Evolutionary conservation across 345 rosid species (phyloP).

Genomic region (Boechera stricta): DNA sequence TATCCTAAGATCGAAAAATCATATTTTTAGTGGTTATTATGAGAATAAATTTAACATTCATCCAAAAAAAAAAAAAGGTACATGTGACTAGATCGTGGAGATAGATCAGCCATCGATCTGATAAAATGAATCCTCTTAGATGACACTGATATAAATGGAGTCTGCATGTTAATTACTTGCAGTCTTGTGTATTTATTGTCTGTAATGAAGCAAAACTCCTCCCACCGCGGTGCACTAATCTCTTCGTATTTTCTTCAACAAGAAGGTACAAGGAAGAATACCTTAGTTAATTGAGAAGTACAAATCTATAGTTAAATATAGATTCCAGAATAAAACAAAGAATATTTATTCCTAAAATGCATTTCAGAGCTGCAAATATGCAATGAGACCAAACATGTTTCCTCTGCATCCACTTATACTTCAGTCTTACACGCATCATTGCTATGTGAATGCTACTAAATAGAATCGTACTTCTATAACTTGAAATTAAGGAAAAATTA

Average conservation of each 20-base stretch:
- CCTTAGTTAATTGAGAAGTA: conserved; percentile 6
- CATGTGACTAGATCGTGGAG: no score
- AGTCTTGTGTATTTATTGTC: conserved; percentile 78
- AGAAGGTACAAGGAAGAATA: conserved; percentile 20
- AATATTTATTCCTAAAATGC: background rate
- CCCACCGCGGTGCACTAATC: conserved; percentile 76
- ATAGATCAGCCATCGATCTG: no score
- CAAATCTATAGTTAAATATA: background rate
- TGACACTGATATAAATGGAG: background rate
- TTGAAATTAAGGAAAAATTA: background rate
- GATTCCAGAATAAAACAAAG: background rate
- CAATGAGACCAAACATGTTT: conserved; percentile 1
- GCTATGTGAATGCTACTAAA: background rate
- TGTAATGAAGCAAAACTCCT: conserved; percentile 88
- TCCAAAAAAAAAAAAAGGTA: no score
- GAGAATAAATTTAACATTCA: no score
- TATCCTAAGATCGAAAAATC: no score
- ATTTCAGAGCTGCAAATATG: no score
- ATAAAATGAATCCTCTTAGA: background rate
- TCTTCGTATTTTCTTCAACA: conserved; percentile 81
- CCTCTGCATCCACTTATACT: background rate
- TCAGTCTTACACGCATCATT: background rate
- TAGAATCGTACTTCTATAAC: background rate
- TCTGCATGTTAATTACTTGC: conserved; percentile 52
- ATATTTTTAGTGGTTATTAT: background rate